Percentiles rank a stretch among this genome's conserved stretches.
Conservation (phyloP, 2,329 filamentous ascomycete species). For the Raffaelea ambrosiae region DNA sequence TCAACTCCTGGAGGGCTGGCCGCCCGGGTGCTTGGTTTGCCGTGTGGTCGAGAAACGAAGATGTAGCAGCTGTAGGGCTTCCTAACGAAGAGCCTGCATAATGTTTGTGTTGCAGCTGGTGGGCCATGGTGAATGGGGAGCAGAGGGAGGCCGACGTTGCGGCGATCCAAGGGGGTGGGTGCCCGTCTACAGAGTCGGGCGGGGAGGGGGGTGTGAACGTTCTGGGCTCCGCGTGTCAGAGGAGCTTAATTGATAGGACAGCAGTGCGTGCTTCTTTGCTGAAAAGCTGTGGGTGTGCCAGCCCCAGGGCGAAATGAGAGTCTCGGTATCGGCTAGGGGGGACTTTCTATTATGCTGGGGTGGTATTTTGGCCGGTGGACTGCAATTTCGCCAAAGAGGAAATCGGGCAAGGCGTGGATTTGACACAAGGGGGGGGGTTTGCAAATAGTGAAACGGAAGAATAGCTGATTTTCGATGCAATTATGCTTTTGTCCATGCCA, state of each 20-base stretch:
- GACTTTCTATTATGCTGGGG: background rate
- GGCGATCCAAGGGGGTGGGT: slow-evolving; percentile 3
- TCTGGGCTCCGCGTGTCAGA: background rate
- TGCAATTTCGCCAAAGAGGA: slow-evolving; percentile 21
- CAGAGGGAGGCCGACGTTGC: background rate
- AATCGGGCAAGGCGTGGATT: slow-evolving; percentile 13
- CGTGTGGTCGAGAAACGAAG: background rate
- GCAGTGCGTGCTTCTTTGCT: no score
- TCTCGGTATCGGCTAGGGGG: background rate
- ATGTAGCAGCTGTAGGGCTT: no score
- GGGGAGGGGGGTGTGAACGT: background rate
- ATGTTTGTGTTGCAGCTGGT: slow-evolving; percentile 2
- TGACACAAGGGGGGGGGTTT: slow-evolving; percentile 1
- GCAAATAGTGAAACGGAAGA: slow-evolving; percentile 7
- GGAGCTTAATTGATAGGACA: background rate
- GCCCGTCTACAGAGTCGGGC: background rate
- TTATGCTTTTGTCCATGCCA: slow-evolving; percentile 4
- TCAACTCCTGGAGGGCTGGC: slow-evolving; percentile 7
- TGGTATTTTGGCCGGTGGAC: slow-evolving; percentile 5
- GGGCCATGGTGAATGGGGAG: slow-evolving; percentile 4
- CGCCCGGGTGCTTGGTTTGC: background rate
- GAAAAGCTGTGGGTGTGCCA: no score
- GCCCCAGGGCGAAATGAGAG: background rate
- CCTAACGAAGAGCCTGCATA: background rate
- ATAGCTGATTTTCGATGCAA: slow-evolving; percentile 8